phyloP scores from a whole-genome alignment of 257 asterid genomes.

The Osmanthus fragrans region DNA sequence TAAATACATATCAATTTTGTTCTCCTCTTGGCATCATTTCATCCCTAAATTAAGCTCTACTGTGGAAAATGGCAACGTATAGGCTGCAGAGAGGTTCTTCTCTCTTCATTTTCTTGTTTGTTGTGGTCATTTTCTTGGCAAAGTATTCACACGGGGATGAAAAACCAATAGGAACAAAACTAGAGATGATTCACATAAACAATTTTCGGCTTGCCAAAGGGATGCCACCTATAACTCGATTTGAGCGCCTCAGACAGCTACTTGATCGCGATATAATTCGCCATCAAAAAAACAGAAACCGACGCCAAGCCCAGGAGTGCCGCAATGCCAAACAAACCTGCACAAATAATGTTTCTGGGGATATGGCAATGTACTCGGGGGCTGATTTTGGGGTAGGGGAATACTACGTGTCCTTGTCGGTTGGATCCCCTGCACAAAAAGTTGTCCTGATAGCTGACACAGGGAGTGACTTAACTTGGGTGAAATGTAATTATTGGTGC shows the following conservation, averaged over 20 bases:
- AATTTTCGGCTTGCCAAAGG: neutral
- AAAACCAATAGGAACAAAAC: neutral
- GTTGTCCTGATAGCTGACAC: conserved; percentile 52
- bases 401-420: conserved; percentile 43
- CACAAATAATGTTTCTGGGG: conserved; percentile 25
- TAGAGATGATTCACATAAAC: neutral
- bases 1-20: too few species aligned
- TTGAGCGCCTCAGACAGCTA: neutral
- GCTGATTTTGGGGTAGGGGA: conserved; percentile 54
- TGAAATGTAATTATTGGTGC: conserved; percentile 44
- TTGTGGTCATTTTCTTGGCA: neutral
- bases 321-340: neutral
- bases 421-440: conserved; percentile 51
- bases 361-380: conserved; percentile 38
- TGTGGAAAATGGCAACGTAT: neutral
- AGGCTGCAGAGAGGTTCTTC: neutral
- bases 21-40: too few species aligned
- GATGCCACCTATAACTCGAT: neutral
- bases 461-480: conserved; percentile 69
- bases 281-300: neutral
- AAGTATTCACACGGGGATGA: neutral
- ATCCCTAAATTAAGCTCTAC: too few species aligned
- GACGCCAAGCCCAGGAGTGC: neutral
- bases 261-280: neutral
- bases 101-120: neutral